phyloP scores from a whole-genome alignment of 805 yeast genomes.

The Priceomyces haplophilus region DNA sequence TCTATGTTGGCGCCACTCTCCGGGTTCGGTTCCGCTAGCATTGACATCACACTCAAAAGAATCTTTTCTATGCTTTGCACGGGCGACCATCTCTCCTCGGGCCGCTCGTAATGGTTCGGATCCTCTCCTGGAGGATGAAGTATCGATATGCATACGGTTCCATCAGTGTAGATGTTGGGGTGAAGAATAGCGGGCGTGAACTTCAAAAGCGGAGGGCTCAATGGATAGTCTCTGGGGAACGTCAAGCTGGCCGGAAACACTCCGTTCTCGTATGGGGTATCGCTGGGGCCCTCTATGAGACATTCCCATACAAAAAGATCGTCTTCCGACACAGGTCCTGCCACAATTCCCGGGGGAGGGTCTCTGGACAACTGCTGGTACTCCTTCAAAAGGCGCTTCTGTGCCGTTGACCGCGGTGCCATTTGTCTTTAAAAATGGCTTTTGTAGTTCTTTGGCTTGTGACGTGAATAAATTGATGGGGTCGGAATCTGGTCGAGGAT shows the following conservation, averaged over 20 bases:
- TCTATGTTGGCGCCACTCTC: constrained; percentile 92
- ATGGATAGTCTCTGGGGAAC: constrained; percentile 79
- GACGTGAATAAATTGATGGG: background rate
- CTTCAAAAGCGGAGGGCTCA: constrained; percentile 73
- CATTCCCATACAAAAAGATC: constrained; percentile 83
- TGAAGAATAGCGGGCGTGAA: constrained; percentile 83
- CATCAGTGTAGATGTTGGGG: constrained; percentile 92
- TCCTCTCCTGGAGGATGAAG: constrained; percentile 97
- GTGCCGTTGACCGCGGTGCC: constrained; percentile 60
- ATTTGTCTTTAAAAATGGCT: constrained; percentile 12
- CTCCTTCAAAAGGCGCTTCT: constrained; percentile 81
- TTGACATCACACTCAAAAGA: constrained; percentile 84
- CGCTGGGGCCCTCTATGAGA: constrained; percentile 77
- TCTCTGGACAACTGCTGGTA: constrained; percentile 81
- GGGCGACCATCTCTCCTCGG: constrained; percentile 98
- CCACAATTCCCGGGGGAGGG: constrained; percentile 93
- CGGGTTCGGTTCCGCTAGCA: constrained; percentile 95
- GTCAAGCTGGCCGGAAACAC: constrained; percentile 73
- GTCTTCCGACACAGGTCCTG: constrained; percentile 81
- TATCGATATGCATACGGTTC: constrained; percentile 93
- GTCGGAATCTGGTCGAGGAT: constrained; percentile 1
- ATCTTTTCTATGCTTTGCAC: constrained; percentile 98
- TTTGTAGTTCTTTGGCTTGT: too few species aligned
- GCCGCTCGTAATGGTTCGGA: constrained; percentile 91
- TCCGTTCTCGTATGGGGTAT: constrained; percentile 82